Evolutionary conservation across 345 rosid species (phyloP).

Genomic region (Rhodamnia argentea): DNA sequence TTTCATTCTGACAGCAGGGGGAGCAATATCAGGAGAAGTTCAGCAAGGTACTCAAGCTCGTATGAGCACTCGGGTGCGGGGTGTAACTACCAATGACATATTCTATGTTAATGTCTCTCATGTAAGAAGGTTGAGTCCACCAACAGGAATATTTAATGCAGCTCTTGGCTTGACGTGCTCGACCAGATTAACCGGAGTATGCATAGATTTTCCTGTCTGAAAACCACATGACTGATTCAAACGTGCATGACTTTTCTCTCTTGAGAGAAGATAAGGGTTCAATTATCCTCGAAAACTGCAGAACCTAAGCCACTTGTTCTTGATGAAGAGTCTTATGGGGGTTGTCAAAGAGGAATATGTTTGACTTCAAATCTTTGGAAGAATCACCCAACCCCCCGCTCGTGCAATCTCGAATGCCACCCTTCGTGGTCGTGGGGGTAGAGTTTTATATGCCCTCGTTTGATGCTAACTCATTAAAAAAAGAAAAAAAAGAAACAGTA

Average conservation of each 20-base stretch:
- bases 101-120: not conserved
- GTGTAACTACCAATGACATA: not conserved
- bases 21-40: not conserved
- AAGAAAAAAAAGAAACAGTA: not conserved
- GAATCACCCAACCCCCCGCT: not conserved
- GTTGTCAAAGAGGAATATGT: not conserved
- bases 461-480: not conserved
- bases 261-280: not conserved
- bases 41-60: not conserved
- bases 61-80: not conserved
- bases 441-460: not conserved
- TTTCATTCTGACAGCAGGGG: not conserved
- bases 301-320: not conserved
- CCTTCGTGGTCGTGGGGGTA: not conserved
- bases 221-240: not conserved
- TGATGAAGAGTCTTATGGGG: not conserved
- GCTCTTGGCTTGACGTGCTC: not conserved
- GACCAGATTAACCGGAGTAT: not conserved
- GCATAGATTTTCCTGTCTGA: not conserved
- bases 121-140: not conserved
- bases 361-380: not conserved
- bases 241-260: not conserved
- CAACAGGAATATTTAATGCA: not conserved
- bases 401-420: not conserved
- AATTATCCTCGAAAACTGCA: not conserved